A percentile compares a stretch with the other conserved stretches of the same genome.
Evolutionary conservation across 2,329 filamentous ascomycete species (phyloP).

Genomic region (Ceratocystis lukuohia): DNA sequence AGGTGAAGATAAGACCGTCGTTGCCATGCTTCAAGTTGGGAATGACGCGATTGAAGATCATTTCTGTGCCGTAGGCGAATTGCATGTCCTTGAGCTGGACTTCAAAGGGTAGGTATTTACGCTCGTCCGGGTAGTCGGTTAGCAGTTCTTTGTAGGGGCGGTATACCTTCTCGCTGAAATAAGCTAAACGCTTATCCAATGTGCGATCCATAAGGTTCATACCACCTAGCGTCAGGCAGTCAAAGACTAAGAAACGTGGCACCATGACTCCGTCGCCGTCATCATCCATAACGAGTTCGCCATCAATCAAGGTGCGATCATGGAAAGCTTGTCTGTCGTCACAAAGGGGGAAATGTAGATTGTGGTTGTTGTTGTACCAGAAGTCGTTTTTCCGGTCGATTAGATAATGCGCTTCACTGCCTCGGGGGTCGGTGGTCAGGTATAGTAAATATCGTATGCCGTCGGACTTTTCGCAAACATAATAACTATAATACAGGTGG

Average conservation of each 20-base stretch:
- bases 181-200: conserved; percentile 77
- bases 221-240: conserved; percentile 72
- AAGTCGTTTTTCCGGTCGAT: conserved; percentile 98
- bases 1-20: conserved; percentile 97
- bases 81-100: conserved; percentile 84
- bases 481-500: conserved; percentile 48
- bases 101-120: conserved; percentile 58
- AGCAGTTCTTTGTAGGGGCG: conserved; percentile 54
- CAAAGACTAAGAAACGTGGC: conserved; percentile 82
- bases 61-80: conserved; percentile 72
- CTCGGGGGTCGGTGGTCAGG: conserved; percentile 51
- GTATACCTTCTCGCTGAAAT: conserved; percentile 67
- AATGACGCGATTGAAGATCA: conserved; percentile 82
- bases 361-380: conserved; percentile 59
- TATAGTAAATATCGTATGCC: conserved; percentile 93
- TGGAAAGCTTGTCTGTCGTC: conserved; percentile 57
- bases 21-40: conserved; percentile 81
- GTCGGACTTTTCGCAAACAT: conserved; percentile 96
- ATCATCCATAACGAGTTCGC: conserved; percentile 83
- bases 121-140: conserved; percentile 54
- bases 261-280: conserved; percentile 52
- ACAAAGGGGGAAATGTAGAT: conserved; percentile 67
- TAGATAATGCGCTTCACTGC: conserved; percentile 65
- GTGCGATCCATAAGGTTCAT: conserved; percentile 63
- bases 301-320: conserved; percentile 70